Base-by-base conservation (phyloP, 2,329 filamentous ascomycete genomes). In the Xylariomycetidae sp. region DNA sequence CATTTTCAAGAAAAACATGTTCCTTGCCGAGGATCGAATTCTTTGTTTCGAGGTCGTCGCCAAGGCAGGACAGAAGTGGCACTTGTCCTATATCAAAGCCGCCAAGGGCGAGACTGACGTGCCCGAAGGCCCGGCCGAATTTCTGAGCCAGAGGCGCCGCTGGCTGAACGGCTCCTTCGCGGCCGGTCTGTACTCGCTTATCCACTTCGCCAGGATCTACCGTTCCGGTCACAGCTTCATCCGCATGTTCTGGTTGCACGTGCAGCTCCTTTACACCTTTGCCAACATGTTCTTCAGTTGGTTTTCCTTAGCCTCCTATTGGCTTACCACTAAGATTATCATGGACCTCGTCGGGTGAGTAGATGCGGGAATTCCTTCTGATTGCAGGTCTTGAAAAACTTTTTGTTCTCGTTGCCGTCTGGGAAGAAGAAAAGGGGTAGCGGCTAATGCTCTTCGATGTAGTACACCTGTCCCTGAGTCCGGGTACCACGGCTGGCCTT, bases 1-100 rank as follows among this genome's bases (percentile, higher is more conserved):
- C 67, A 95, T 96, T 62, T 96, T 96, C 85, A 96, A 95, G 72
- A 96, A 96, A 79, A 96, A 96, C 77, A 96, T 96, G 89, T 96
- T 96, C 75, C 88, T 96, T 78, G 89, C 89, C 64, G 89, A 96
- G 68, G 89, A 96, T 80, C 88, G 89, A 77, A 96, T 96, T 69
- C 77, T 96, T 30, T 96, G 89, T 72, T 96, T 96, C 74, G 89
- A 96, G 62, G 69, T 96, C 58, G 89, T 96, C 46, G 89, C 89
- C 57, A 96, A 96, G 69, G 88, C 89, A 33, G 90, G 90, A 45
- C 90, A 89, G 50, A 96, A 96, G 64, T 96, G 89, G 90, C 89
- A 96, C 72, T 64, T 96, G 62, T 88, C 85, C 40, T 96, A 96
- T 62, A 90, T 96, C 72, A 96, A 96, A 70, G 82, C 89, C 31